phyloP scores from a whole-genome alignment of 140 eudicot genomes.

The Senecio squalidus region DNA sequence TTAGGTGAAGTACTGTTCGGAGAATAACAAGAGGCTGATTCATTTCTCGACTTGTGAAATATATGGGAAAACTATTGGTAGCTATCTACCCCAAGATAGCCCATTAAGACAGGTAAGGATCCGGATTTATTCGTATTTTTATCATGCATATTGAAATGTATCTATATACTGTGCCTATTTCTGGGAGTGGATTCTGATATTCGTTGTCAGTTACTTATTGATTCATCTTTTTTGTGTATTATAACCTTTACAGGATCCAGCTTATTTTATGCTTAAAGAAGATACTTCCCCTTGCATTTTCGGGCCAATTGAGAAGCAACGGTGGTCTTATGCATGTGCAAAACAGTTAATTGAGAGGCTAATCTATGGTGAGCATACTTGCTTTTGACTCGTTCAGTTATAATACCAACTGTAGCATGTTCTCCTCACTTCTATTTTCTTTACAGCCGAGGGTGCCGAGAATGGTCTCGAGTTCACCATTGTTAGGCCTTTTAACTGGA shows the following conservation, averaged over 20 bases:
- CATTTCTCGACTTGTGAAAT: constrained; percentile 97
- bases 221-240: not conserved
- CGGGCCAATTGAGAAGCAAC: constrained; percentile 91
- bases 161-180: not conserved
- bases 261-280: constrained; percentile 66
- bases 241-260: constrained; percentile 54
- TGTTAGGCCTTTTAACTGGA: constrained; percentile 98
- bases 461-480: constrained; percentile 93
- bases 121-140: not conserved
- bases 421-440: constrained; percentile 4
- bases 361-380: constrained; percentile 58
- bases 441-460: constrained; percentile 95
- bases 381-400: not conserved
- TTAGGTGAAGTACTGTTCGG: constrained; percentile 94
- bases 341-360: constrained; percentile 92
- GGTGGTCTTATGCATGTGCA: constrained; percentile 99
- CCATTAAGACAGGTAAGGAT: constrained; percentile 67
- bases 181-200: not conserved
- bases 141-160: not conserved
- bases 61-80: constrained; percentile 86
- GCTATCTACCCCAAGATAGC: constrained; percentile 80
- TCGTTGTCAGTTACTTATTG: not conserved
- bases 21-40: constrained; percentile 81
- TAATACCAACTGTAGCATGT: not conserved
- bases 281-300: constrained; percentile 91